These are phyloP conservation scores for Abrus pulchellus DNA, from an alignment of 306 rosid species.

Conservation along the genomic window DNA sequence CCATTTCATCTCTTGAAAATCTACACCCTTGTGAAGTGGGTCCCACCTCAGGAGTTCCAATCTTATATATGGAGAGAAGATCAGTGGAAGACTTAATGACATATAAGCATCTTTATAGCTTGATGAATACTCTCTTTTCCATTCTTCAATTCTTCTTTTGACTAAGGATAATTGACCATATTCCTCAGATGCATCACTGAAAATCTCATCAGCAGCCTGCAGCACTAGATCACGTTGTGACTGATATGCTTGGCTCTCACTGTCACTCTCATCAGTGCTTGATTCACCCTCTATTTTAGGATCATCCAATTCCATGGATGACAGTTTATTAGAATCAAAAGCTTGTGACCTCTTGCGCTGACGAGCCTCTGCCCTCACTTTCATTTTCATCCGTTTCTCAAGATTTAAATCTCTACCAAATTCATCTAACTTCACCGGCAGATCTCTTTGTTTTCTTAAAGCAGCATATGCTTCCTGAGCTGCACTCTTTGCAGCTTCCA, in stretches of 20 bases:
- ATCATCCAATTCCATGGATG: constrained; percentile 73
- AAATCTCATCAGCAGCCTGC: constrained; percentile 85
- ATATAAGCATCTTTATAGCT: constrained; percentile 89
- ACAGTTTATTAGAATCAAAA: constrained; percentile 60
- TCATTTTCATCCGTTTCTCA: constrained; percentile 87
- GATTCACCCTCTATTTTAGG: constrained; percentile 89
- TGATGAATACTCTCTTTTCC: constrained; percentile 77
- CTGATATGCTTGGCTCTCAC: constrained; percentile 75
- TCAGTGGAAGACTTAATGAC: constrained; percentile 82
- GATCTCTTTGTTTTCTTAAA: constrained; percentile 72
- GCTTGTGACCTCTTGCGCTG: constrained; percentile 60
- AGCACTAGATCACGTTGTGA: constrained; percentile 72
- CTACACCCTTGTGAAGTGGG: constrained; percentile 84
- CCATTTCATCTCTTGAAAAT: constrained; percentile 91
- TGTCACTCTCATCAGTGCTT: constrained; percentile 98
- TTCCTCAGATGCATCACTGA: constrained; percentile 92
- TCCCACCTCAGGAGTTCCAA: constrained; percentile 98
- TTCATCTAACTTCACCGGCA: constrained; percentile 87
- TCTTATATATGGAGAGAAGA: constrained; percentile 95
- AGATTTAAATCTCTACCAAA: constrained; percentile 91
- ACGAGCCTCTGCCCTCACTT: constrained; percentile 69
- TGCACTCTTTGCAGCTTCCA: constrained; percentile 83
- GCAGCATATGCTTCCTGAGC: constrained; percentile 83
- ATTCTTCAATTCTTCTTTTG: constrained; percentile 87
- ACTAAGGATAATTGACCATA: constrained; percentile 80